Conservation (phyloP, 2,329 filamentous ascomycete species). For the Fusarium staphyleae region DNA sequence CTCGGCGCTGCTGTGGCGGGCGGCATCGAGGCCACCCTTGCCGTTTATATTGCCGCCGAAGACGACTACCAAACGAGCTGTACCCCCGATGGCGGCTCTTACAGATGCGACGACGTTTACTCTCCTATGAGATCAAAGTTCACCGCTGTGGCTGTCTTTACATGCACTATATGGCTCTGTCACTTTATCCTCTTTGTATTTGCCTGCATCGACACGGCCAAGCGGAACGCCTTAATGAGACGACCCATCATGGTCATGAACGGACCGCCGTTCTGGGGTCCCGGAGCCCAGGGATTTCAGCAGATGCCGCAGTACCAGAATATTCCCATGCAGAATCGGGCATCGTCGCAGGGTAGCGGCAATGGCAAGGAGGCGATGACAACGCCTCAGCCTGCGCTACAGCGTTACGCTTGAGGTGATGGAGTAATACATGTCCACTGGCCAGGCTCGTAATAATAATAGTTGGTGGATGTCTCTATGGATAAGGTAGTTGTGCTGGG, state of each 20-base stretch:
- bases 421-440: too few species aligned
- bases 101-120: conserved; percentile 5
- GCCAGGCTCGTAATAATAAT: neutral
- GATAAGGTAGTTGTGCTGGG: neutral
- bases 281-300: conserved; percentile 43
- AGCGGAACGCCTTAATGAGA: conserved; percentile 38
- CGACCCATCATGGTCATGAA: conserved; percentile 38
- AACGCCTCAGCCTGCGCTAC: conserved; percentile 4
- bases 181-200: conserved; percentile 51
- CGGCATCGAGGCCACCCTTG: conserved; percentile 33
- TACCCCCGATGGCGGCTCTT: neutral
- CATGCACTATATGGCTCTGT: conserved; percentile 39
- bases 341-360: conserved; percentile 5
- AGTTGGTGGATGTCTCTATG: neutral
- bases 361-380: conserved; percentile 18
- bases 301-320: conserved; percentile 37
- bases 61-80: conserved; percentile 8
- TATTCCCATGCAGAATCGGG: conserved; percentile 33
- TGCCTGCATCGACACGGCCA: conserved; percentile 50
- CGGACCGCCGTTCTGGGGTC: conserved; percentile 42
- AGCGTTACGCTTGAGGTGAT: conserved; percentile 21
- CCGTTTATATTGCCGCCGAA: neutral
- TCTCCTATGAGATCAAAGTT: conserved; percentile 20
- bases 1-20: conserved; percentile 43
- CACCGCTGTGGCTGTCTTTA: conserved; percentile 35